A percentile compares a stretch with the other conserved stretches of the same genome.
phyloP scores from a whole-genome alignment of 768 basidiomycete species.

The Thelephora aurantiotincta region DNA sequence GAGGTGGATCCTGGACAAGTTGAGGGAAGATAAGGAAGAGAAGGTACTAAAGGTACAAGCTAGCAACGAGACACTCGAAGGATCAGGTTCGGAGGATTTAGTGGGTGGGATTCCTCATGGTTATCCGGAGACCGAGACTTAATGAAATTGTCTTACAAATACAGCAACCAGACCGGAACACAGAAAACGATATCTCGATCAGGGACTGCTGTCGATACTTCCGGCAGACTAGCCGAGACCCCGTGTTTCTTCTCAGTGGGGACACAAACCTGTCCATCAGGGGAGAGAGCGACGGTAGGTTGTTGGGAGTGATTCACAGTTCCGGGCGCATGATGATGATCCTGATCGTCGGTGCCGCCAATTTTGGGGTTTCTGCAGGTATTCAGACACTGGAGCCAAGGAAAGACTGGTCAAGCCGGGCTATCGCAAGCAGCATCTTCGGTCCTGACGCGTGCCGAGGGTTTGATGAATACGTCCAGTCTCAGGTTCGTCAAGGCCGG shows the following conservation, averaged over 20 bases:
- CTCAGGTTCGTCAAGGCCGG: not conserved
- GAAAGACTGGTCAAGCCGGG: conserved; percentile 28
- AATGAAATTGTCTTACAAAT: not conserved
- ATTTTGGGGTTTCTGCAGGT: conserved; percentile 1
- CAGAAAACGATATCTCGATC: conserved; percentile 51
- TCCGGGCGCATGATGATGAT: not conserved
- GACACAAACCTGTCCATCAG: conserved; percentile 56
- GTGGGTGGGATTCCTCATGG: conserved; percentile 1
- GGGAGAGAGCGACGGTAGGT: conserved; percentile 31
- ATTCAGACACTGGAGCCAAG: conserved; percentile 2
- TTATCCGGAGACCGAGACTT: not conserved
- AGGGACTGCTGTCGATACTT: conserved; percentile 67
- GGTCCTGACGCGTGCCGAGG: conserved; percentile 27
- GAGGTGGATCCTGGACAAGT: conserved; percentile 19
- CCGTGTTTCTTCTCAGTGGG: conserved; percentile 43
- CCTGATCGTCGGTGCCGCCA: not conserved
- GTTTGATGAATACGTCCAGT: conserved; percentile 3
- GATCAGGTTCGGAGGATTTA: conserved; percentile 3
- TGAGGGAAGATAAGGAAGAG: conserved; percentile 14
- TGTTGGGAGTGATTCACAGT: not conserved
- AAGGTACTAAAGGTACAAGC: conserved; percentile 15
- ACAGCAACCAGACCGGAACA: not conserved
- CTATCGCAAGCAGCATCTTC: conserved; percentile 35
- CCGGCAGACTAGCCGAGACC: conserved; percentile 20
- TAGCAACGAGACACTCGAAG: conserved; percentile 13